These are phyloP conservation scores for Sclerotinia spermophila DNA, from an alignment of 2,329 filamentous ascomycete species.

Conservation along the genomic window DNA sequence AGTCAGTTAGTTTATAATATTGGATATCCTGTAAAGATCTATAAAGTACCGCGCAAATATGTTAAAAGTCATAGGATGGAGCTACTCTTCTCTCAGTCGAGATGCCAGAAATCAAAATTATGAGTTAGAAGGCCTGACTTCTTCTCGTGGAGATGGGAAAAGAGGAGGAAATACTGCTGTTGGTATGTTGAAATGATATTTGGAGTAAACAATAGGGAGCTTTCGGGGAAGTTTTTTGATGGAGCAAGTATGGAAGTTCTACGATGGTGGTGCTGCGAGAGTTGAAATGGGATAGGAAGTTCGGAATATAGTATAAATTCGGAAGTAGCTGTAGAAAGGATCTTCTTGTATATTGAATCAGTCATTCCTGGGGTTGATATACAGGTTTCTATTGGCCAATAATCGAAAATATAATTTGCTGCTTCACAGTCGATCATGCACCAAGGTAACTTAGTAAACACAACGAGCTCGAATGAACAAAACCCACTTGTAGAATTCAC, in stretches of 20 bases:
- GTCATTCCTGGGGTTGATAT: no score
- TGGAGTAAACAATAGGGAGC: neutral
- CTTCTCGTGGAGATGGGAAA: neutral
- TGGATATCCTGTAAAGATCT: neutral
- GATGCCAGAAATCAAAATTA: neutral
- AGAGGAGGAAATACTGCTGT: fast-evolving
- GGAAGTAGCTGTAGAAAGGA: no score
- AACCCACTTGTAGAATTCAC: neutral
- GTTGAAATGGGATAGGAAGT: neutral
- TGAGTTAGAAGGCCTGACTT: fast-evolving
- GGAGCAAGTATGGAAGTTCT: neutral
- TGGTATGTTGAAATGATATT: neutral
- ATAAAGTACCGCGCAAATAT: neutral
- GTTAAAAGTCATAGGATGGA: neutral
- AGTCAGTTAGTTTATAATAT: fast-evolving
- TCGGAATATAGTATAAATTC: no score
- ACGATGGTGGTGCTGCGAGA: neutral
- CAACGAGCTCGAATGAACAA: neutral
- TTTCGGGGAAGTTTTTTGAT: neutral
- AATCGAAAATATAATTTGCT: fast-evolving
- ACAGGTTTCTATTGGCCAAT: neutral
- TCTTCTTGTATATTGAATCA: no score
- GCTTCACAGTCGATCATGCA: neutral
- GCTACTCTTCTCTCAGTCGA: neutral
- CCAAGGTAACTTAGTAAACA: no score